A percentile compares a stretch with the other conserved stretches of the same genome.
Evolutionary conservation across 108 stramenopile genomes (phyloP).

Genomic region (Stephanodiscus triporus): DNA sequence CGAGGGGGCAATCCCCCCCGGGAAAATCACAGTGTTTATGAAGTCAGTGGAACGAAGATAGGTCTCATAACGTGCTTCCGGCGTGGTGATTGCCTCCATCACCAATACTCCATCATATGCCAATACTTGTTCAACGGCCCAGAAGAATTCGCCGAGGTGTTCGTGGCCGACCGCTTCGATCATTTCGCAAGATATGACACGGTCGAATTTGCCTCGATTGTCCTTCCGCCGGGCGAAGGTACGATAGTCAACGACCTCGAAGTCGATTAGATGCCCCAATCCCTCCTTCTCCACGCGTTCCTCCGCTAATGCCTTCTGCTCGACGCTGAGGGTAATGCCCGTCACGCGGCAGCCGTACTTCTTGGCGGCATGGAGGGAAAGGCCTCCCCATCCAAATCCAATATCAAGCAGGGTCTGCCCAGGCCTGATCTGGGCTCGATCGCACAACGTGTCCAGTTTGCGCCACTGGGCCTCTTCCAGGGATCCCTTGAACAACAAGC

Average conservation of each 20-base stretch:
- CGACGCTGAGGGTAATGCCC: slow-evolving; percentile 94
- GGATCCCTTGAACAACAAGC: slow-evolving; percentile 61
- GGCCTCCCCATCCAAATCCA: slow-evolving; percentile 96
- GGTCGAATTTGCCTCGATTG: slow-evolving; percentile 85
- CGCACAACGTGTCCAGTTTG: slow-evolving; percentile 93
- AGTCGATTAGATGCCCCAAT: slow-evolving; percentile 79
- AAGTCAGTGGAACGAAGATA: slow-evolving; percentile 92
- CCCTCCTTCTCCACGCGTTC: slow-evolving; percentile 84
- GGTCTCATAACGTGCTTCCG: slow-evolving; percentile 91
- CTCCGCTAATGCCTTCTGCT: slow-evolving; percentile 91
- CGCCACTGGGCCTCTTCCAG: slow-evolving; percentile 94
- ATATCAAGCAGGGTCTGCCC: slow-evolving; percentile 90
- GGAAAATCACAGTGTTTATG: slow-evolving; percentile 97
- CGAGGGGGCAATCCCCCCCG: slow-evolving; percentile 91
- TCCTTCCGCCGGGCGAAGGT: slow-evolving; percentile 69
- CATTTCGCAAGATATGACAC: slow-evolving; percentile 96
- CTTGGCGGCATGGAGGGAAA: slow-evolving; percentile 90
- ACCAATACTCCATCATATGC: slow-evolving; percentile 86
- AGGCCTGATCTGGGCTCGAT: slow-evolving; percentile 73
- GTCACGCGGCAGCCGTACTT: slow-evolving; percentile 90
- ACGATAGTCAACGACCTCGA: slow-evolving; percentile 94
- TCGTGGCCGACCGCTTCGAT: slow-evolving; percentile 98
- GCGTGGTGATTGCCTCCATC: slow-evolving; percentile 97
- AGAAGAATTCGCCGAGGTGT: slow-evolving; percentile 89
- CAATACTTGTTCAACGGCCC: slow-evolving; percentile 89